Base-by-base conservation (phyloP, 2,329 filamentous ascomycete genomes). In the Fusarium albosuccineum region DNA sequence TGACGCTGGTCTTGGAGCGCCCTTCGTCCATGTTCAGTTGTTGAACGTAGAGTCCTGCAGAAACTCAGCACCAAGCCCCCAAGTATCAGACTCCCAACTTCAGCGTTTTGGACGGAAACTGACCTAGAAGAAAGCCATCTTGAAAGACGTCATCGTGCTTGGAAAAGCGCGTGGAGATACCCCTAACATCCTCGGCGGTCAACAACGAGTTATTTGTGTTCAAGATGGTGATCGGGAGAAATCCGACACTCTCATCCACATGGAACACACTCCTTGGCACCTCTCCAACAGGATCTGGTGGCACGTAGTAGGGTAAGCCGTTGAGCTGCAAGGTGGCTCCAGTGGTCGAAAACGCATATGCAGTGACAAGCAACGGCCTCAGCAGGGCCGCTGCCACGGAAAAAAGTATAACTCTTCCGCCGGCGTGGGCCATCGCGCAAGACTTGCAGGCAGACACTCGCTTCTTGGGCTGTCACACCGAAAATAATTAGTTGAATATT, bases 241-340 rank as follows among this genome's bases (percentile, higher is more conserved):
- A 10, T 1, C 44, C 44, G 11, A 34, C 33, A 16, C 8, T 34
- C 2, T 33, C 27, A 14, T 48, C 7, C 9, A 48, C 17, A 3
- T 4, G 17, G 4, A 22, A 22, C 17, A 22, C 17, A 22, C 17
- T 22, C 3, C 17, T 22, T 22, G 17, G 17, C 17, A 22, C 17
- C 17, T 22, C 17, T 22, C 17, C 17, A 22, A 22, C 17, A 22
- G 17, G 17, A 34, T 48, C n/a, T 30, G 44, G 44, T 1, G 44
- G 29, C 1, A 33, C 10, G 7, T 48, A 48, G 44, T 48, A 48
- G 33, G 44, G 3, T 4, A 48, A 34, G 44, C n/a, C 44, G 16
- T 48, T 48, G n/a, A 48, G 44, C 29, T 48, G 44, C n/a, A 48
- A 5, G 29, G 44, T 48, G n/a, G 29, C 29, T 13, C 44, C 44